Evolutionary conservation across 352 stramenopile species (phyloP).

Genomic region (Paralagenidium karlingii): DNA sequence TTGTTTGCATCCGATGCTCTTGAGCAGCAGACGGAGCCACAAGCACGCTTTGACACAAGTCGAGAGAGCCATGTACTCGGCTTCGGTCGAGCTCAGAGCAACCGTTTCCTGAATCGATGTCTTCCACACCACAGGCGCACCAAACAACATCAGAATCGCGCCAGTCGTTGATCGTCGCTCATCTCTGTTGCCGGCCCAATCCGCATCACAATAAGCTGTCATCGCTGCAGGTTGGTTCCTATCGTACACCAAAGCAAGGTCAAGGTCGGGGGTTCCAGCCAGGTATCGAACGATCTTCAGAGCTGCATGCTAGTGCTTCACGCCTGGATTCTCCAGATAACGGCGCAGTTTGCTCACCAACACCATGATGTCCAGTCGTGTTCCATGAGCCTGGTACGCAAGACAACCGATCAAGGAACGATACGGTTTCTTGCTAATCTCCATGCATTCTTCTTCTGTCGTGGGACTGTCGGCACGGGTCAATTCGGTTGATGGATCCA

Average conservation of each 20-base stretch:
- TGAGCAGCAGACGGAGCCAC: conserved; percentile 3
- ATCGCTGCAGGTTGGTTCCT: no score
- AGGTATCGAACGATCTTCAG: neutral
- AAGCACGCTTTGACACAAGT: conserved; percentile 9
- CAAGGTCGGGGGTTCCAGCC: no score
- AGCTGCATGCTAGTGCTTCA: conserved; percentile 8
- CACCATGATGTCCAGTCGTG: conserved; percentile 7
- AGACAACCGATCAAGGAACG: conserved; percentile 7
- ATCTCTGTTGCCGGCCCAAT: conserved; percentile 8
- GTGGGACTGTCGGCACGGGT: no score
- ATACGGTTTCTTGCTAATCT: conserved; percentile 4
- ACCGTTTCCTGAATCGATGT: conserved; percentile 10
- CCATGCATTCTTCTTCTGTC: neutral
- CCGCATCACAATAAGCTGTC: conserved; percentile 7
- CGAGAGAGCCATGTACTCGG: conserved; percentile 13
- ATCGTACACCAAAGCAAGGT: no score
- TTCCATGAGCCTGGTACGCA: conserved; percentile 10
- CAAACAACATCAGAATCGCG: conserved; percentile 6
- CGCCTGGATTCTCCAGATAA: conserved; percentile 10
- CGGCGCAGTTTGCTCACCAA: conserved; percentile 8
- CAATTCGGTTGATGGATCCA: no score
- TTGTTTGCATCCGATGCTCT: conserved; percentile 2
- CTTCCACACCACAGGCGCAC: conserved; percentile 6
- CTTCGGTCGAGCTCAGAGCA: conserved; percentile 10
- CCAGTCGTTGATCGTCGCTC: conserved; percentile 10